Percentiles rank a stretch among this genome's conserved stretches.
phyloP scores from a whole-genome alignment of 805 yeast genomes.

The Cyberlindnera saturnus region DNA sequence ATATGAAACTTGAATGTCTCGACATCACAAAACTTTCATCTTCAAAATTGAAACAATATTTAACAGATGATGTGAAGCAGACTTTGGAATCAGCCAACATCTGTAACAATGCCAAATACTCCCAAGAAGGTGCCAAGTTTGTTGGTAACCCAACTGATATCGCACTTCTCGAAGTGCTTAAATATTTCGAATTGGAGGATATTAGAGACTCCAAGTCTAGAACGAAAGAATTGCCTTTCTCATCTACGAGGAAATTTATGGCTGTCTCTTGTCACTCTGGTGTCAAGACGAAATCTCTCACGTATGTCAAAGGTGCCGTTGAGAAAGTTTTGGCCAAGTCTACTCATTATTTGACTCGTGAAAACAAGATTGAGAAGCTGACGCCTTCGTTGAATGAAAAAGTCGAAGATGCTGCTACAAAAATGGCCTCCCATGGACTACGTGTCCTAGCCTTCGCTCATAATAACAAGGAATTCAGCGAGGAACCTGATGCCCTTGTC shows the following conservation, averaged over 20 bases:
- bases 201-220: constrained; percentile 54
- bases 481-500: constrained; percentile 51
- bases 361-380: constrained; percentile 55
- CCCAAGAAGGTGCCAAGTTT: constrained; percentile 60
- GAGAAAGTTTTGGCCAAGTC: constrained; percentile 66
- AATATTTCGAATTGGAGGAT: constrained; percentile 69
- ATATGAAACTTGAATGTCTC: constrained; percentile 37
- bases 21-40: constrained; percentile 41
- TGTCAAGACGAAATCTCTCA: constrained; percentile 45
- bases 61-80: constrained; percentile 49
- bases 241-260: constrained; percentile 82
- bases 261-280: constrained; percentile 69
- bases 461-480: constrained; percentile 32
- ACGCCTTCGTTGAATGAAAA: constrained; percentile 40
- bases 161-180: constrained; percentile 73
- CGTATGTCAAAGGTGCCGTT: constrained; percentile 85
- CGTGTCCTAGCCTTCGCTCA: constrained; percentile 81
- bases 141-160: constrained; percentile 95
- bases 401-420: constrained; percentile 53
- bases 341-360: constrained; percentile 48
- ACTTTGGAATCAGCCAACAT: constrained; percentile 62
- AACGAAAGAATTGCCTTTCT: constrained; percentile 74
- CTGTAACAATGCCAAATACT: constrained; percentile 70
- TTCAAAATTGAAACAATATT: constrained; percentile 33
- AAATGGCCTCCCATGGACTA: constrained; percentile 76